Conservation (phyloP, 129 eudicot genomes). For the Arctium lappa region DNA sequence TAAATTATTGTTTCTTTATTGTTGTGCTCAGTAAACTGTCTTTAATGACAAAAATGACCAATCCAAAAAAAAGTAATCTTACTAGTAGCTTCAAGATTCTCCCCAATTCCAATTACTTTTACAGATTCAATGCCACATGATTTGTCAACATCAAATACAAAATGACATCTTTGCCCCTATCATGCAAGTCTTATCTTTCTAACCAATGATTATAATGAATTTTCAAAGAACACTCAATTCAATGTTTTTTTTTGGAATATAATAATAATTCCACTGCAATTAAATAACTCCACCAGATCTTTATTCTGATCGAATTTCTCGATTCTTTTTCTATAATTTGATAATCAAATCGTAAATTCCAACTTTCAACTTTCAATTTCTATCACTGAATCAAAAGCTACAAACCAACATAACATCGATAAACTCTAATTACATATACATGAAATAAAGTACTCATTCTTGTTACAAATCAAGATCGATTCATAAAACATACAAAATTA, state of each 20-base stretch:
- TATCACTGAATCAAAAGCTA: constrained; percentile 6
- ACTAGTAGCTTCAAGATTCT: no score
- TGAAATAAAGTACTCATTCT: not conserved
- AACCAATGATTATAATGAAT: not conserved
- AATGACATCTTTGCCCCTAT: not conserved
- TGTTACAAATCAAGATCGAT: not conserved
- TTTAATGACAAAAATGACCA: not conserved
- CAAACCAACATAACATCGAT: constrained; percentile 7
- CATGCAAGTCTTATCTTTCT: not conserved
- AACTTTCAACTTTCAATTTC: constrained; percentile 5
- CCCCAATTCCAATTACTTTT: not conserved
- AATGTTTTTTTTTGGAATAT: not conserved
- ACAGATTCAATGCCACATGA: not conserved
- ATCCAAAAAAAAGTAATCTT: no score
- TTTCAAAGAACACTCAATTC: not conserved
- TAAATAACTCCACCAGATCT: constrained; percentile 1
- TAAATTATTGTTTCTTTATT: no score
- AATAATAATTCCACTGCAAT: not conserved
- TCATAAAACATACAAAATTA: not conserved
- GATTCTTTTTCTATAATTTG: not conserved
- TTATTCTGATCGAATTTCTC: not conserved
- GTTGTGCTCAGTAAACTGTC: not conserved
- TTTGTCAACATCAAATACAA: not conserved
- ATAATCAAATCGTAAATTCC: not conserved
- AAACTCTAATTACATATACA: not conserved